A percentile compares a stretch with the other conserved stretches of the same genome.
phyloP scores from a whole-genome alignment of 768 basidiomycete genomes.

The Russula earlei region DNA sequence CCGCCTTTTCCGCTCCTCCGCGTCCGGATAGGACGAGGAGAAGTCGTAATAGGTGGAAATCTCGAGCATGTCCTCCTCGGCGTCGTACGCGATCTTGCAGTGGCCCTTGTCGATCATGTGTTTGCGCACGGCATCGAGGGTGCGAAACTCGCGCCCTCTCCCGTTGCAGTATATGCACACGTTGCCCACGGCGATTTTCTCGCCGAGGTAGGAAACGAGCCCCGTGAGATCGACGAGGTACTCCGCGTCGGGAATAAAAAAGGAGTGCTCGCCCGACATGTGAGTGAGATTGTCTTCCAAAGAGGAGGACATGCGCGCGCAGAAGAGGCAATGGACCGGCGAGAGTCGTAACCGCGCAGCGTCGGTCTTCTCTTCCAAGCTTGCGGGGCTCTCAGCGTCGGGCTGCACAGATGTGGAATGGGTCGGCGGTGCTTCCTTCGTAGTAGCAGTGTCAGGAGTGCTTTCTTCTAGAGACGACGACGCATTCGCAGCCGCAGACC shows the following conservation, averaged over 20 bases:
- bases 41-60: conserved; percentile 94
- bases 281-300: conserved; percentile 67
- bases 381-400: conserved; percentile 29
- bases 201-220: conserved; percentile 76
- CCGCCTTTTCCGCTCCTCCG: conserved; percentile 24
- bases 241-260: conserved; percentile 92
- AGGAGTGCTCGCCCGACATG: conserved; percentile 84
- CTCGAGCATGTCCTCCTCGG: conserved; percentile 71
- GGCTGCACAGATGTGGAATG: conserved; percentile 21
- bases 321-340: conserved; percentile 78
- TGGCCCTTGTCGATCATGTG: conserved; percentile 97
- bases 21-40: conserved; percentile 61
- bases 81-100: conserved; percentile 91
- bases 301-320: conserved; percentile 40
- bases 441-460: background rate
- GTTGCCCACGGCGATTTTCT: conserved; percentile 90
- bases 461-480: conserved; percentile 1
- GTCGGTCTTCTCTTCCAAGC: conserved; percentile 69
- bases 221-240: conserved; percentile 80
- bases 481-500: background rate
- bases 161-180: conserved; percentile 88
- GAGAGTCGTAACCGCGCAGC: conserved; percentile 57
- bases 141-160: conserved; percentile 71
- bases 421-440: background rate
- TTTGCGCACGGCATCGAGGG: conserved; percentile 79